A percentile compares a stretch with the other conserved stretches of the same genome.
Conservation (phyloP, 2,329 filamentous ascomycete genomes). For the Cordyceps javanica region DNA sequence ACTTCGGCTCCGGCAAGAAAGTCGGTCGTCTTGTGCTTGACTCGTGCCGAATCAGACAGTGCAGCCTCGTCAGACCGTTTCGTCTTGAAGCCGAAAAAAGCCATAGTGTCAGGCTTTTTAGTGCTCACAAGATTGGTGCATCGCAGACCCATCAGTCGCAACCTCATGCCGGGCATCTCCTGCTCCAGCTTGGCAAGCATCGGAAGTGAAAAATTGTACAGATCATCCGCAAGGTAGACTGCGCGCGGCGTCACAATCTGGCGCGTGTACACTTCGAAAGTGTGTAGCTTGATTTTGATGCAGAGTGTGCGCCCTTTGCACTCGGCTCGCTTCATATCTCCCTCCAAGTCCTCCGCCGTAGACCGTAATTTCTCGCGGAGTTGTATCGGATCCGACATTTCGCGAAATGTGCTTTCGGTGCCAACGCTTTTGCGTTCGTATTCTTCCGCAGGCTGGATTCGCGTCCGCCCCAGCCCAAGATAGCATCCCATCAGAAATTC, state of each 20-base stretch:
- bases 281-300: constrained; percentile 89
- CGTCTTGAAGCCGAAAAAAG: constrained; percentile 67
- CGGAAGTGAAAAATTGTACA: constrained; percentile 75
- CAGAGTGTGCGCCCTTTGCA: constrained; percentile 89
- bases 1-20: constrained; percentile 11
- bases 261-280: constrained; percentile 83
- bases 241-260: constrained; percentile 71
- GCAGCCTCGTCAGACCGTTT: constrained; percentile 17
- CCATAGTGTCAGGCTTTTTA: constrained; percentile 69
- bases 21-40: not conserved
- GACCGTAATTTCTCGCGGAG: constrained; percentile 72
- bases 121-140: constrained; percentile 84
- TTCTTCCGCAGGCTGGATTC: constrained; percentile 78
- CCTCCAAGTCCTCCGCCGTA: constrained; percentile 80
- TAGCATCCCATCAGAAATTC: constrained; percentile 80
- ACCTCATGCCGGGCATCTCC: constrained; percentile 70
- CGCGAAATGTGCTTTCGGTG: constrained; percentile 85
- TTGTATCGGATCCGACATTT: constrained; percentile 62
- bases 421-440: constrained; percentile 91
- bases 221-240: constrained; percentile 66
- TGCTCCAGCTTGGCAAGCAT: constrained; percentile 81
- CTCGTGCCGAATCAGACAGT: not conserved
- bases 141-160: constrained; percentile 82
- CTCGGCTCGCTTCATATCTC: constrained; percentile 70
- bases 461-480: constrained; percentile 79